phyloP scores from a whole-genome alignment of 805 yeast species.

The Wickerhamiella vanderwaltii region DNA sequence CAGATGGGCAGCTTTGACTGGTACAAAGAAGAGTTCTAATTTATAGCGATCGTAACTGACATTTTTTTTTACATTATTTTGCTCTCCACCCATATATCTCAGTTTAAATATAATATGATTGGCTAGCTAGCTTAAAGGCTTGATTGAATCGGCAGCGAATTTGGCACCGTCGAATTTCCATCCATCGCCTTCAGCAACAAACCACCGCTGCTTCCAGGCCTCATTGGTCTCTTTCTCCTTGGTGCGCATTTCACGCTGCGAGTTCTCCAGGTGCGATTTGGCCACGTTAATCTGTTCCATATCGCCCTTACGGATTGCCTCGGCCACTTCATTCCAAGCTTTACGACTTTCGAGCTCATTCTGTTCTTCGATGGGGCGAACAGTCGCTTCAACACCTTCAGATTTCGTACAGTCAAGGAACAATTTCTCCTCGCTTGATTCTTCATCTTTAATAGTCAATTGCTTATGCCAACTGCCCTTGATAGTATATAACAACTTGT shows the following conservation, averaged over 20 bases:
- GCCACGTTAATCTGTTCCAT: slow-evolving; percentile 62
- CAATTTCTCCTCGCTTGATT: slow-evolving; percentile 27
- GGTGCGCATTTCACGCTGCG: slow-evolving; percentile 71
- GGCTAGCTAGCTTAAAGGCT: slow-evolving; percentile 1
- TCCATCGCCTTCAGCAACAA: slow-evolving; percentile 31
- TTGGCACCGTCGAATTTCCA: slow-evolving; percentile 24
- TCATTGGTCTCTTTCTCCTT: slow-evolving; percentile 52
- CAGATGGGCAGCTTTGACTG: too few species aligned
- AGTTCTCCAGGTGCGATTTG: slow-evolving; percentile 69
- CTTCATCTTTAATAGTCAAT: slow-evolving; percentile 41
- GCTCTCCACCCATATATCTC: too few species aligned
- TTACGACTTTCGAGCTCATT: slow-evolving; percentile 68
- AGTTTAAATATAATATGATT: too few species aligned
- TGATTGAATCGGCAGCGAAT: slow-evolving; percentile 18
- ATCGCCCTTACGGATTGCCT: slow-evolving; percentile 65
- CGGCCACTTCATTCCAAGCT: slow-evolving; percentile 87
- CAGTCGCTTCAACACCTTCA: slow-evolving; percentile 41
- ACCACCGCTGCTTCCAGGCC: slow-evolving; percentile 77
- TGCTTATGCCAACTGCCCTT: slow-evolving; percentile 79
- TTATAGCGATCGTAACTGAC: too few species aligned
- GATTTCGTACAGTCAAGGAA: slow-evolving; percentile 26
- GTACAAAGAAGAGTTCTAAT: too few species aligned
- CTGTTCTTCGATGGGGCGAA: slow-evolving; percentile 76
- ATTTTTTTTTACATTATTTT: too few species aligned
- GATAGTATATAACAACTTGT: slow-evolving; percentile 61